Base-by-base conservation (phyloP, 2,329 filamentous ascomycete species). In the Aspergillus sp. region DNA sequence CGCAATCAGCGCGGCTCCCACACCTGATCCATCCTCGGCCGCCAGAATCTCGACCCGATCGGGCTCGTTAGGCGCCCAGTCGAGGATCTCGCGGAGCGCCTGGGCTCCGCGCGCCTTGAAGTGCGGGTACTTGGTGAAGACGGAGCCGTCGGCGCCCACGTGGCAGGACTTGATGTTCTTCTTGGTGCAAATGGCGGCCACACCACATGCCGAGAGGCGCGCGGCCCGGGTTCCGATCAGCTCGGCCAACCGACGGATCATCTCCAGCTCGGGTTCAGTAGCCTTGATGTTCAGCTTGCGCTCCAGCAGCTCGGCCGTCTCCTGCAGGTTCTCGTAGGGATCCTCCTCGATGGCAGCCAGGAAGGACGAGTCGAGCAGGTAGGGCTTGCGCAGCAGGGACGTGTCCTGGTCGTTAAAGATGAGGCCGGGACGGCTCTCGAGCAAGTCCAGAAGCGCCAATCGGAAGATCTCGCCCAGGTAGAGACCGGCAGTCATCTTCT, bases 121-220 rank as follows among this genome's bases (percentile, higher is more conserved):
- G 76, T 96, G 89, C 11, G 94, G 94, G 76, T 99, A 99, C 73
- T 97, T 97, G 82, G 96, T 96, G 79, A 99, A 99, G 50, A 99
- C 93, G 16, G 90, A 95, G 35, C 94, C 94, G 69, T 99, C 94
- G 47, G 94, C 94, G 64, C 94, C 94, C 40, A 99, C 94, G 73
- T 97, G 94, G 78, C 90, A 95, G 35, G 83, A 82, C 67, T 88
- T 76, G 73, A 92, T 93, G 61, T 84, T 82, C 83, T 96, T 97
- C 86, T 97, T 97, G 77, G 87, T 95, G 82, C 89, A 91, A 67
- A 99, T 96, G 53, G 93, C 94, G 11, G 93, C 91, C 50, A 99
- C 90, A 75, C 94, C 94, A 67, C 94, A 97, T 22, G 93, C 87
- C 14, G 92, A 96, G 49, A 99, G 83, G 56, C 94, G 90, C 44